These are phyloP conservation scores for Przewalskia tangutica DNA, from an alignment of 257 asterid species.

Conservation along the genomic window DNA sequence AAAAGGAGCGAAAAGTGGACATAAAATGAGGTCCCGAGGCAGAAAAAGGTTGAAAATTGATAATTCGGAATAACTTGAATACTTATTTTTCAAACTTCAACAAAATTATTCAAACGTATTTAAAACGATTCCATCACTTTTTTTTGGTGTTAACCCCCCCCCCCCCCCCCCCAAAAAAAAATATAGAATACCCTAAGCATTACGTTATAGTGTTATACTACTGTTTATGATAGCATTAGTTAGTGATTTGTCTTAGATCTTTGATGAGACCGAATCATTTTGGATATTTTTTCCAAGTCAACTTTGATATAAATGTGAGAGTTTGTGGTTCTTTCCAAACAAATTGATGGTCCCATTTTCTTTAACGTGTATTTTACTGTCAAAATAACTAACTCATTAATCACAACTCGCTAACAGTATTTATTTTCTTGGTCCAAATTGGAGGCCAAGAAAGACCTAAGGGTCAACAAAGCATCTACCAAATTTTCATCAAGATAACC, in stretches of 20 bases:
- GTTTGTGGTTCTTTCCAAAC: not conserved
- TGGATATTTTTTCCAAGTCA: not conserved
- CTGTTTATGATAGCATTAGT: not conserved
- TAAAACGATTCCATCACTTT: not conserved
- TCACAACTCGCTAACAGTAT: no score
- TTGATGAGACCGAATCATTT: not conserved
- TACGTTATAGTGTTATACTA: not conserved
- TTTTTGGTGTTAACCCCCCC: not conserved
- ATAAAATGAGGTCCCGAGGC: no score
- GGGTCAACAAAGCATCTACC: not conserved
- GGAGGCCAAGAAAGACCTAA: not conserved
- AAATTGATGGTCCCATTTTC: not conserved
- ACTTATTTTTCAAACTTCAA: not conserved
- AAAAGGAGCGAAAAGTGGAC: no score
- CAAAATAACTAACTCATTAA: not conserved
- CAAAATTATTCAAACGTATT: not conserved
- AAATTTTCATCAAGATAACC: not conserved
- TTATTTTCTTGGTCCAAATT: not conserved
- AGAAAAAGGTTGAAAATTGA: no score
- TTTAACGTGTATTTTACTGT: not conserved
- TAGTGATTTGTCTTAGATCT: slow-evolving; percentile 1
- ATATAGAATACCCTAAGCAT: not conserved
- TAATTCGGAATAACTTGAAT: no score
- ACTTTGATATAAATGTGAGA: not conserved
- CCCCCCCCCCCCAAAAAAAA: no score